A percentile compares a stretch with the other conserved stretches of the same genome.
phyloP scores from a whole-genome alignment of 1,284 basidiomycete genomes.

The Microbotryum lychnidis-dioicae region DNA sequence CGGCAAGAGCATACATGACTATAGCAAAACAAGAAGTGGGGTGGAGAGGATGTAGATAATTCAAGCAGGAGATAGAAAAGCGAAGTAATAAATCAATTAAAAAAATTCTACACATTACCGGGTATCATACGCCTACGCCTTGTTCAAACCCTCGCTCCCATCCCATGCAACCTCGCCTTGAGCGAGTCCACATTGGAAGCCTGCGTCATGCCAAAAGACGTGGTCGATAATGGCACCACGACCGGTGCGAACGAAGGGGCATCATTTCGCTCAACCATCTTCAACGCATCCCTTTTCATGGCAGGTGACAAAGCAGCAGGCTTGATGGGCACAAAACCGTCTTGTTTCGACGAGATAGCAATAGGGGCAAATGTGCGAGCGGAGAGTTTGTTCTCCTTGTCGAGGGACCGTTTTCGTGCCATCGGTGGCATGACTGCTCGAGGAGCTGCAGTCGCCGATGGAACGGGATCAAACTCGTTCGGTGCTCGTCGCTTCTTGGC shows the following conservation, averaged over 20 bases:
- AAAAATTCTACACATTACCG: no score
- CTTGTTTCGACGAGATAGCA: not conserved
- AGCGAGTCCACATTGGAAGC: no score
- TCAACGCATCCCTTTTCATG: not conserved
- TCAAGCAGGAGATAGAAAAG: no score
- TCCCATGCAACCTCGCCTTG: no score
- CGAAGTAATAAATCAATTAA: no score
- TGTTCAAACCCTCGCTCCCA: no score
- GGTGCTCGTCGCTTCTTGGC: constrained; percentile 26
- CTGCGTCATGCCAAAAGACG: no score
- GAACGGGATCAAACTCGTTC: constrained; percentile 16
- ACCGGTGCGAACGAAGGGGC: not conserved
- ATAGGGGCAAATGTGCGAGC: not conserved
- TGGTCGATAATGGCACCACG: no score
- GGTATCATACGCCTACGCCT: no score
- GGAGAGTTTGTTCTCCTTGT: constrained; percentile 15
- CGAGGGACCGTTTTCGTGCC: not conserved
- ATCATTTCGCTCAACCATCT: constrained; percentile 11
- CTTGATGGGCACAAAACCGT: constrained; percentile 16
- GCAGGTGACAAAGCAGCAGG: constrained; percentile 3
- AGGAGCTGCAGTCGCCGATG: not conserved
- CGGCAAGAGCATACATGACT: no score
- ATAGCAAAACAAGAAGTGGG: no score
- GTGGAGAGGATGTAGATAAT: no score
- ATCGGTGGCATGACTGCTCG: constrained; percentile 17